A percentile compares a stretch with the other conserved stretches of the same genome.
Evolutionary conservation across 495 filamentous ascomycete genomes (phyloP).

Genomic region (Bacidia gigantensis): DNA sequence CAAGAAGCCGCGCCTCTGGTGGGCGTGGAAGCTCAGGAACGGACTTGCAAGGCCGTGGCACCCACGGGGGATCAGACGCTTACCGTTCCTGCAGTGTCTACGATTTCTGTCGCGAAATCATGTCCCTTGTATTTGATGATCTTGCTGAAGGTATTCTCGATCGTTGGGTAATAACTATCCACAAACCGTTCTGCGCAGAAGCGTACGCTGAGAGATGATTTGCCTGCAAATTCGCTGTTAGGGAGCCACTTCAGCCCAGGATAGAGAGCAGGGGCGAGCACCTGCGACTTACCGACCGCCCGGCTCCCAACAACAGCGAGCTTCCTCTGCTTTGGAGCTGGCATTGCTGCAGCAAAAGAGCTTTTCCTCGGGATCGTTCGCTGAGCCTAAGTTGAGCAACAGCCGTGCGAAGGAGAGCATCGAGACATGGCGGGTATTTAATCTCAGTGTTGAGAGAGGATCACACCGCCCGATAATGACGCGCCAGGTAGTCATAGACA

Average conservation of each 20-base stretch:
- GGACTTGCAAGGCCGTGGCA: not conserved
- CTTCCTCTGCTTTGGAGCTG: slow-evolving; percentile 85
- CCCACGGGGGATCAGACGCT: no score
- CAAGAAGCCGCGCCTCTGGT: slow-evolving; percentile 5
- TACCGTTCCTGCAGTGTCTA: slow-evolving; percentile 97
- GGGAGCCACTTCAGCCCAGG: not conserved
- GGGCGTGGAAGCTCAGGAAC: not conserved
- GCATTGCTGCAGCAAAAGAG: slow-evolving; percentile 36
- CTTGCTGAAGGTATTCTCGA: slow-evolving; percentile 97
- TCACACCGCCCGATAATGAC: not conserved
- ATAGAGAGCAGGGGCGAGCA: not conserved
- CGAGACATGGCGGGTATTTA: not conserved
- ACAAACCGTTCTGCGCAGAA: slow-evolving; percentile 98
- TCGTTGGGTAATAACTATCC: slow-evolving; percentile 97
- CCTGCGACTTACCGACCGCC: slow-evolving; percentile 64
- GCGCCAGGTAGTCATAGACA: not conserved
- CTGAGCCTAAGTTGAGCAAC: not conserved
- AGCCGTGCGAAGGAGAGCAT: not conserved
- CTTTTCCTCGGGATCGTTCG: not conserved
- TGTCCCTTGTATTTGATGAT: slow-evolving; percentile 83
- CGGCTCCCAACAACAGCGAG: slow-evolving; percentile 96
- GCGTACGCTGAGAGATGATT: slow-evolving; percentile 93
- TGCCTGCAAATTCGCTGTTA: slow-evolving; percentile 44
- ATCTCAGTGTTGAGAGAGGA: not conserved
- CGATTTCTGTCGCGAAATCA: slow-evolving; percentile 92